Conservation (phyloP, 2,329 filamentous ascomycete genomes). For the Paradendryphiella salina region DNA sequence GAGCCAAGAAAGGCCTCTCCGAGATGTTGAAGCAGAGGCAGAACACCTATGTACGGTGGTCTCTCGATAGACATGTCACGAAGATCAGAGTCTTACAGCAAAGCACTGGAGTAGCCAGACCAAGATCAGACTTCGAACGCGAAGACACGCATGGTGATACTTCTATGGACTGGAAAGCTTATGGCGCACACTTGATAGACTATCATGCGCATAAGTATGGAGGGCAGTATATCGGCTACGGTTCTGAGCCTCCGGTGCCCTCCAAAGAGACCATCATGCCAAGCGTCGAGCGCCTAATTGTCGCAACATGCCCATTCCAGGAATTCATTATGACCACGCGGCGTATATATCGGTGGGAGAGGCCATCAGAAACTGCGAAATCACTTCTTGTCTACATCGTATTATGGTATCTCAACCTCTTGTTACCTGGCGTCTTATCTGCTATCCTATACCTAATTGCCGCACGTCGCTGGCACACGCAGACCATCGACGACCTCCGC, state of each 20-base stretch:
- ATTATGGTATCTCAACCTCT: slow-evolving; percentile 33
- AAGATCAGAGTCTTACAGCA: slow-evolving; percentile 38
- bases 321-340: slow-evolving; percentile 41
- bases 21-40: slow-evolving; percentile 35
- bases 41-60: slow-evolving; percentile 43
- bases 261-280: slow-evolving; percentile 42
- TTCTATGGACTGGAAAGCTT: slow-evolving; percentile 39
- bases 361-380: slow-evolving; percentile 34
- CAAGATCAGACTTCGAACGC: slow-evolving; percentile 28
- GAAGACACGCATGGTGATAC: slow-evolving; percentile 20
- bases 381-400: slow-evolving; percentile 33
- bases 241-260: slow-evolving; percentile 33
- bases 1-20: slow-evolving; percentile 25
- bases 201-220: slow-evolving; percentile 41
- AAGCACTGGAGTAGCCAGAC: slow-evolving; percentile 22
- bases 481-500: slow-evolving; percentile 34
- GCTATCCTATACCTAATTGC: slow-evolving; percentile 29
- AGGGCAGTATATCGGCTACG: slow-evolving; percentile 45
- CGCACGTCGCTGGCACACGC: slow-evolving; percentile 22
- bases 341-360: slow-evolving; percentile 46
- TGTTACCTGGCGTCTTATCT: slow-evolving; percentile 33
- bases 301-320: slow-evolving; percentile 46
- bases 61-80: slow-evolving; percentile 44
- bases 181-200: slow-evolving; percentile 32
- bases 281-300: slow-evolving; percentile 44